phyloP scores from a whole-genome alignment of 257 asterid genomes.

The Hygrophila difformis region DNA sequence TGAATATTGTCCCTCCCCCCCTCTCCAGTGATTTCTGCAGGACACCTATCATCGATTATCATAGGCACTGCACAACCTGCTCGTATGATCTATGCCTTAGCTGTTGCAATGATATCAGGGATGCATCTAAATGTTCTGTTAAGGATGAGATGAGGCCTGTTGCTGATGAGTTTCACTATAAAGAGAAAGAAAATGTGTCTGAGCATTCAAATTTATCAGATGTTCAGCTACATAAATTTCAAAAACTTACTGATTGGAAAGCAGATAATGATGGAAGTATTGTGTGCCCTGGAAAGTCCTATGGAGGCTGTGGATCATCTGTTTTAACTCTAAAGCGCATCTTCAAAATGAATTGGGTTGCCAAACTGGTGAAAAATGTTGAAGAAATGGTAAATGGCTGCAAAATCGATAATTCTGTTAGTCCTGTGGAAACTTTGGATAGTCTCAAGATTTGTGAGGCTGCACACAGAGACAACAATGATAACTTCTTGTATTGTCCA shows the following conservation, averaged over 20 bases:
- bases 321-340: conserved; percentile 67
- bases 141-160: conserved; percentile 28
- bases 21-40: conserved; percentile 87
- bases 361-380: conserved; percentile 79
- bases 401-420: conserved; percentile 32
- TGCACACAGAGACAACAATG: conserved; percentile 46
- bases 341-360: conserved; percentile 99
- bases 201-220: conserved; percentile 31
- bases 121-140: conserved; percentile 36
- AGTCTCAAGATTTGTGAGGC: conserved; percentile 42
- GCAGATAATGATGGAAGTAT: conserved; percentile 64
- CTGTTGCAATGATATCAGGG: conserved; percentile 89
- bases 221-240: conserved; percentile 34
- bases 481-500: conserved; percentile 57
- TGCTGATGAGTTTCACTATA: conserved; percentile 25
- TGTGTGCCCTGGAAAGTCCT: conserved; percentile 64
- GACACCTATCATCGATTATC: conserved; percentile 89
- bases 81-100: conserved; percentile 95
- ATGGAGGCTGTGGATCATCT: conserved; percentile 79
- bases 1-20: conserved; percentile 4
- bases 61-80: conserved; percentile 87
- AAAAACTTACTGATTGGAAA: conserved; percentile 51
- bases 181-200: conserved; percentile 25
- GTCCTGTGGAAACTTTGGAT: conserved; percentile 33
- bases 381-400: conserved; percentile 98